These are phyloP conservation scores for Geotrichum histeridarum DNA, from an alignment of 1,139 yeast species.

Conservation along the genomic window DNA sequence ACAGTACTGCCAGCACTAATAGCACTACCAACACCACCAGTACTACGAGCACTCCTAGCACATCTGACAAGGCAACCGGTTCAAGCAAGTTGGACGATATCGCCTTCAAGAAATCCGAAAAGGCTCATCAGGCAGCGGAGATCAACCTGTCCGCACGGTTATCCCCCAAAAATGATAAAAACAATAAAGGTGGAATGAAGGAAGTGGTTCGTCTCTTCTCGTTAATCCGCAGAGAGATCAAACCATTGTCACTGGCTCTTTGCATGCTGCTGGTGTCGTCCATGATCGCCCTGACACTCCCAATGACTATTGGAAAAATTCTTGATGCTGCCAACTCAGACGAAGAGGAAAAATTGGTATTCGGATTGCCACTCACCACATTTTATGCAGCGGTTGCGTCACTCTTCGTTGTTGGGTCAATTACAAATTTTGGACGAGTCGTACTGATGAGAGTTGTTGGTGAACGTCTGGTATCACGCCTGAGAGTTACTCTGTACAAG, in stretches of 20 bases:
- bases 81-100: conserved; percentile 6
- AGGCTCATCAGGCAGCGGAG: conserved; percentile 35
- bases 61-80: not conserved
- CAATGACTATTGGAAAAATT: conserved; percentile 73
- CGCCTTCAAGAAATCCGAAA: conserved; percentile 26
- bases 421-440: conserved; percentile 75
- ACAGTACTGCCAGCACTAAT: not conserved
- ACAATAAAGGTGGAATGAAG: conserved; percentile 34
- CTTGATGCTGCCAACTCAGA: conserved; percentile 52
- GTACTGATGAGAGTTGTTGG: conserved; percentile 71
- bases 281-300: conserved; percentile 65
- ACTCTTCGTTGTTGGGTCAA: conserved; percentile 62
- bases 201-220: conserved; percentile 49
- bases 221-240: conserved; percentile 49
- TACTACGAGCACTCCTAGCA: not conserved
- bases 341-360: conserved; percentile 39
- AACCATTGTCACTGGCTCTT: conserved; percentile 54
- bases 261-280: conserved; percentile 53
- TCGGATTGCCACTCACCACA: conserved; percentile 46
- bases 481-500: conserved; percentile 71
- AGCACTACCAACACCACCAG: not conserved
- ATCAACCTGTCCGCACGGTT: conserved; percentile 36
- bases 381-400: conserved; percentile 50
- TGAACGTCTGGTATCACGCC: conserved; percentile 77
- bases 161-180: conserved; percentile 24